phyloP scores from a whole-genome alignment of 2,329 filamentous ascomycete species.

The Pseudovirgaria hyperparasitica region DNA sequence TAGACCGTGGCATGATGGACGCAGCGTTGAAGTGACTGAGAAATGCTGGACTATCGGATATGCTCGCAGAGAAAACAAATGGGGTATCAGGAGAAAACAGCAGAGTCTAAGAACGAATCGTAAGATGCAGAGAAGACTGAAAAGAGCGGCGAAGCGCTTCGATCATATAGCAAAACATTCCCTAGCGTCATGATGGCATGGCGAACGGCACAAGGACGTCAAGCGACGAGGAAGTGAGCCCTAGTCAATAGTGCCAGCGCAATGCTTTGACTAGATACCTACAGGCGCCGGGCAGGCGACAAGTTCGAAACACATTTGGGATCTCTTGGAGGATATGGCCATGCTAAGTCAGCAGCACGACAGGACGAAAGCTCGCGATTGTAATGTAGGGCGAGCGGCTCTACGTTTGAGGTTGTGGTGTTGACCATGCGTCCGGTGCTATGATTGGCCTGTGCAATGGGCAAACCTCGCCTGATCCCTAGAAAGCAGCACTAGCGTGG shows the following conservation, averaged over 20 bases:
- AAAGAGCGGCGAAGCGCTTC: neutral
- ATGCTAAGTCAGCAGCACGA: conserved; percentile 10
- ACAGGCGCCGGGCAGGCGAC: conserved; percentile 20
- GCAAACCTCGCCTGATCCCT: too few relatives aligned
- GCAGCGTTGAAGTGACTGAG: too few relatives aligned
- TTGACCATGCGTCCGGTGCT: conserved; percentile 5
- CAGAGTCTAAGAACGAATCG: neutral
- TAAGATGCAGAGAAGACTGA: conserved; percentile 1
- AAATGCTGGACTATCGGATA: conserved; percentile 4
- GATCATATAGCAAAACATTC: neutral
- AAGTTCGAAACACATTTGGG: conserved; percentile 11
- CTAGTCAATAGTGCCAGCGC: conserved; percentile 5
- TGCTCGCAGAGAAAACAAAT: conserved; percentile 4
- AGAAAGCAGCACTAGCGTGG: too few relatives aligned
- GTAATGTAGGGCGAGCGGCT: conserved; percentile 10
- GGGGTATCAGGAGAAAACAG: neutral
- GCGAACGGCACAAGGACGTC: neutral
- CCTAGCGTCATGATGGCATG: neutral
- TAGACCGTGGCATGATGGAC: conserved; percentile 16
- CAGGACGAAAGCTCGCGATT: conserved; percentile 21
- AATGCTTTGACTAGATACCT: conserved; percentile 17
- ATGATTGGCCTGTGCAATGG: conserved; percentile 19
- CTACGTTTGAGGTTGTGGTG: conserved; percentile 11
- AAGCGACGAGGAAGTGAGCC: conserved; percentile 5
- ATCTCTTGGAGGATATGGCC: conserved; percentile 15